Percentiles rank a stretch among this genome's conserved stretches.
These are phyloP conservation scores for Coprinopsis sp. DNA, from an alignment of 768 basidiomycete genomes.

Conservation along the genomic window DNA sequence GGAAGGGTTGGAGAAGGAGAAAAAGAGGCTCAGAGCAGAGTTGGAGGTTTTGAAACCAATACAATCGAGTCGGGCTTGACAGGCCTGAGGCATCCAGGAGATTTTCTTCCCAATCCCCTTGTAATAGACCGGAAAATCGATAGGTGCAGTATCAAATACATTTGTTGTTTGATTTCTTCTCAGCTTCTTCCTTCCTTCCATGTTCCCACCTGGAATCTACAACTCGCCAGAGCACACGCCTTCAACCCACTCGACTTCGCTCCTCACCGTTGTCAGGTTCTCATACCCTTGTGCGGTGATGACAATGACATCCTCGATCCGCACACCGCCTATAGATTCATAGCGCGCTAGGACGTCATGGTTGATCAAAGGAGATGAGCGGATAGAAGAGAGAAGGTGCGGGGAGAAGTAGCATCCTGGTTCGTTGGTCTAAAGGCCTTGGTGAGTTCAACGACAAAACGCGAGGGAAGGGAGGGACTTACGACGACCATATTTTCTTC, in stretches of 20 bases:
- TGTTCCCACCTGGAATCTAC: constrained; percentile 16
- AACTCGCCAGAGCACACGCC: constrained; percentile 66
- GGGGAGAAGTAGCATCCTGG: constrained; percentile 87
- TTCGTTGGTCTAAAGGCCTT: constrained; percentile 67
- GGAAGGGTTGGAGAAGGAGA: too few species aligned
- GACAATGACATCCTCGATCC: constrained; percentile 90
- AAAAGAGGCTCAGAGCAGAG: too few species aligned
- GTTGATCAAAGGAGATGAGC: constrained; percentile 63
- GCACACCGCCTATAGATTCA: constrained; percentile 81
- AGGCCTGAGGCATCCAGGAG: too few species aligned
- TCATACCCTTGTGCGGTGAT: constrained; percentile 71
- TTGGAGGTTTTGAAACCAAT: too few species aligned
- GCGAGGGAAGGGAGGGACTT: constrained; percentile 26
- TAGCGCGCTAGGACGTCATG: constrained; percentile 65
- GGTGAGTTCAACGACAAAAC: neutral
- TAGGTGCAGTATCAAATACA: neutral
- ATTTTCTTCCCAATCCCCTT: too few species aligned
- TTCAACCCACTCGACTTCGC: constrained; percentile 83
- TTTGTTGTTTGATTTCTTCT: neutral
- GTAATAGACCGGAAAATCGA: too few species aligned
- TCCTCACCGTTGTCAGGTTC: constrained; percentile 82
- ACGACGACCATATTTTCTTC: constrained; percentile 83
- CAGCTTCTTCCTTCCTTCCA: too few species aligned
- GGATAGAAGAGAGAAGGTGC: constrained; percentile 62
- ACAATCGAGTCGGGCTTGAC: too few species aligned